These are phyloP conservation scores for Podospora tetraspora DNA, from an alignment of 495 filamentous ascomycete species.

Conservation along the genomic window DNA sequence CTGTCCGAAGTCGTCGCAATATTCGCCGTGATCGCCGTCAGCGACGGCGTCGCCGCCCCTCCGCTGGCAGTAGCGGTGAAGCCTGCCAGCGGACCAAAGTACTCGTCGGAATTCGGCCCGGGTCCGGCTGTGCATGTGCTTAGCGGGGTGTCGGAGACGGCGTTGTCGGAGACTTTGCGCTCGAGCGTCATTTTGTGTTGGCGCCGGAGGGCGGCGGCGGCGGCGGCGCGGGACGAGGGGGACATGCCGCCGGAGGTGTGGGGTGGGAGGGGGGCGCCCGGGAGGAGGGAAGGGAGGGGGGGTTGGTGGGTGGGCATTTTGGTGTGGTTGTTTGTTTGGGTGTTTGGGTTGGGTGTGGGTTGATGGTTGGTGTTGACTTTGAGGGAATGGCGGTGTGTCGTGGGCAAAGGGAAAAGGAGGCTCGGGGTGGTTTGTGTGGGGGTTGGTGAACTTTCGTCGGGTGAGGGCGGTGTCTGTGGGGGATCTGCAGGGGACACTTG, in stretches of 20 bases:
- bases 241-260: conserved; percentile 16
- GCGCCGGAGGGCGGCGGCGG: conserved; percentile 41
- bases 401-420: not conserved
- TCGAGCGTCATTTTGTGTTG: conserved; percentile 31
- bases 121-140: conserved; percentile 12
- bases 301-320: not conserved
- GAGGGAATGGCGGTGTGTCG: not conserved
- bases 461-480: not conserved
- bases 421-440: not conserved
- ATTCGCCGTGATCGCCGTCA: not conserved
- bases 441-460: not conserved
- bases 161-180: conserved; percentile 46
- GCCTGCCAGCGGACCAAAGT: not conserved
- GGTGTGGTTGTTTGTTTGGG: not conserved
- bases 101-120: conserved; percentile 24
- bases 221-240: conserved; percentile 50
- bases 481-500: not conserved
- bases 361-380: not conserved
- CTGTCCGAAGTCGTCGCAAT: not conserved
- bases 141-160: conserved; percentile 25
- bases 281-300: not conserved
- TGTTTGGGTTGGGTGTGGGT: not conserved
- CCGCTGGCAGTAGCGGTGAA: conserved; percentile 22
- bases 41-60: conserved; percentile 12
- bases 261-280: not conserved